A percentile compares a stretch with the other conserved stretches of the same genome.
phyloP scores from a whole-genome alignment of 331 rosid genomes.

The Prunus yedoensis region DNA sequence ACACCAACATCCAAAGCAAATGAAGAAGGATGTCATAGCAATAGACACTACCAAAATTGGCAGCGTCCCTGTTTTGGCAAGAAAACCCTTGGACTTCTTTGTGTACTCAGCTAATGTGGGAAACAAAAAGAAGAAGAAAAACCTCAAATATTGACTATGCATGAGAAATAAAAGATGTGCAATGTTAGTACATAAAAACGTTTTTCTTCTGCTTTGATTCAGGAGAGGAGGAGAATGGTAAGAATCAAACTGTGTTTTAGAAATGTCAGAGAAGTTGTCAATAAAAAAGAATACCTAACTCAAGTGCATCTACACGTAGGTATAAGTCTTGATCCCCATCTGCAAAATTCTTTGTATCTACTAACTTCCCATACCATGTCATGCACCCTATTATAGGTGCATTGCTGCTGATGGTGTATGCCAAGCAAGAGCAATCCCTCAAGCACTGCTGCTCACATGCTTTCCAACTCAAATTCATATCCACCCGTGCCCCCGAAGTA shows the following conservation, averaged over 20 bases:
- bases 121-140: too few species aligned
- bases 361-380: slow-evolving; percentile 43
- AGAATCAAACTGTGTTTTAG: too few species aligned
- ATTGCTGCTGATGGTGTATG: slow-evolving; percentile 26
- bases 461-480: slow-evolving; percentile 25
- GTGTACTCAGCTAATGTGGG: not conserved
- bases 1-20: slow-evolving; percentile 7
- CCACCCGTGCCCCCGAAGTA: slow-evolving; percentile 30
- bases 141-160: not conserved
- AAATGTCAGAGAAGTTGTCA: too few species aligned
- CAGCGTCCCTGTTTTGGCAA: not conserved
- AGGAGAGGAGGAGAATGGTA: too few species aligned
- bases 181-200: not conserved
- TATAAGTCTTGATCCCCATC: slow-evolving; percentile 40
- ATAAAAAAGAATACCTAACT: not conserved
- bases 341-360: slow-evolving; percentile 35
- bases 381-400: slow-evolving; percentile 24
- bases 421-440: slow-evolving; percentile 50
- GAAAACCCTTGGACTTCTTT: not conserved
- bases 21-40: not conserved
- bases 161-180: not conserved
- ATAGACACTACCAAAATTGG: not conserved
- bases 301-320: slow-evolving; percentile 25
- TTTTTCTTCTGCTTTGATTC: too few species aligned
- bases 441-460: slow-evolving; percentile 45